Conservation (phyloP, 108 stramenopile genomes). For the Nannochloropsis salina region DNA sequence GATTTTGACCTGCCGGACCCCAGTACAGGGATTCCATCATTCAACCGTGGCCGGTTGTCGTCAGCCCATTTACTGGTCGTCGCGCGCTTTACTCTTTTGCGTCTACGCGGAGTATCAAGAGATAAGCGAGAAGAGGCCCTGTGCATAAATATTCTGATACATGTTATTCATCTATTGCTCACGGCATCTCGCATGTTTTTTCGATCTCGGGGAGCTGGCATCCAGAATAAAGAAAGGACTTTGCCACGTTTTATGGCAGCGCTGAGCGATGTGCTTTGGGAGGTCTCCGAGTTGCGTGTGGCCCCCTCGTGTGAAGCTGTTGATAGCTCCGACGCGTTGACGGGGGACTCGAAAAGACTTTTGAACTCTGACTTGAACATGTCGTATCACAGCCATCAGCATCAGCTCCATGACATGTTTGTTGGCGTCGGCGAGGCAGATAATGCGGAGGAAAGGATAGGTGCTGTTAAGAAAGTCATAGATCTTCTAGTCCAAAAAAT, state of each 20-base stretch:
- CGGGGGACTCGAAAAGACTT: too few relatives aligned
- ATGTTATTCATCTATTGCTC: neutral
- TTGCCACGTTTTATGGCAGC: neutral
- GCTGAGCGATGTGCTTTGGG: neutral
- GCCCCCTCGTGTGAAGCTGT: too few relatives aligned
- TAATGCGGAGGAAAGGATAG: neutral
- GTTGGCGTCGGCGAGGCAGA: neutral
- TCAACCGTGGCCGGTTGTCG: neutral
- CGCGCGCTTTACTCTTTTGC: neutral
- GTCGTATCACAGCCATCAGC: neutral
- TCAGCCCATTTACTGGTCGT: neutral
- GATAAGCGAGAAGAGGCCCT: neutral
- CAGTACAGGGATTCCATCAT: neutral
- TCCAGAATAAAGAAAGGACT: constrained; percentile 6
- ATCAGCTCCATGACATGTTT: constrained; percentile 1
- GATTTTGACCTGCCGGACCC: constrained; percentile 8
- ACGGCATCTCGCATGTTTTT: neutral
- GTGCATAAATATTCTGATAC: neutral
- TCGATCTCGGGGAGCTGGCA: neutral
- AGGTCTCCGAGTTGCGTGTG: neutral
- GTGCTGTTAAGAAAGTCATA: neutral
- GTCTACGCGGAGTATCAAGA: neutral
- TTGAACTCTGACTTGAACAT: too few relatives aligned
- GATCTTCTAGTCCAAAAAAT: neutral
- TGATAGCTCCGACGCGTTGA: too few relatives aligned